Evolutionary conservation across 192 early-diverging fungal species (phyloP).

Genomic region (Coemansia sp.): DNA sequence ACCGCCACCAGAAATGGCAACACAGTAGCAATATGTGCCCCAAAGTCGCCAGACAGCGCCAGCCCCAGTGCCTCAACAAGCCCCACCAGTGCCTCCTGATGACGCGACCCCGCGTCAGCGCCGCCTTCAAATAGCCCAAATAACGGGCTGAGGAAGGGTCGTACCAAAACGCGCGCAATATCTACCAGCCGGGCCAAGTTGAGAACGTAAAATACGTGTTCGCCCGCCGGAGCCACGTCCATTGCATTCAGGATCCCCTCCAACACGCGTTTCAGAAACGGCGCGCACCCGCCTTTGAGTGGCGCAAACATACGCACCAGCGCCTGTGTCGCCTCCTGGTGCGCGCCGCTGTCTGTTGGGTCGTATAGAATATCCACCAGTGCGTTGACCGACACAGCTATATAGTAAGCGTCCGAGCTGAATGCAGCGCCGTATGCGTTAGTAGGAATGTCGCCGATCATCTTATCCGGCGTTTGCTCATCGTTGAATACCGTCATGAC

Average conservation of each 20-base stretch:
- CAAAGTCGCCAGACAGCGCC: constrained; percentile 90
- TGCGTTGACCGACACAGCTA: constrained; percentile 84
- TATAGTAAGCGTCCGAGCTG: constrained; percentile 80
- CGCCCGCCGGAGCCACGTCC: constrained; percentile 69
- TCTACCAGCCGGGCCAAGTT: constrained; percentile 77
- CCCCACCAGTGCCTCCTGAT: constrained; percentile 59
- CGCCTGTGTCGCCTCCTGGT: constrained; percentile 86
- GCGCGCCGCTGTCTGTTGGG: constrained; percentile 74
- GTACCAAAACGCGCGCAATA: constrained; percentile 90
- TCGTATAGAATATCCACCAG: constrained; percentile 88
- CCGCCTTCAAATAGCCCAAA: constrained; percentile 83
- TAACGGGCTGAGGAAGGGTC: constrained; percentile 80
- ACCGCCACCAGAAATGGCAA: constrained; percentile 84
- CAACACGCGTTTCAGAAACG: constrained; percentile 60
- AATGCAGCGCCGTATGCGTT: constrained; percentile 26
- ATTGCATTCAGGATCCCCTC: constrained; percentile 86
- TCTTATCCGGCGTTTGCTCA: constrained; percentile 21
- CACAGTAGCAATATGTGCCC: constrained; percentile 76
- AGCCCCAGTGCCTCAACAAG: constrained; percentile 87
- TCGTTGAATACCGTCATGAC: constrained; percentile 29
- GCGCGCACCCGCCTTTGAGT: constrained; percentile 33
- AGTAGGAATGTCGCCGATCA: constrained; percentile 32
- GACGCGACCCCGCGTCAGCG: constrained; percentile 67
- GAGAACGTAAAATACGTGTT: constrained; percentile 88
- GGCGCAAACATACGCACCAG: constrained; percentile 93